Evolutionary conservation across 495 filamentous ascomycete species (phyloP).

Genomic region (Xanthoparmelia taractica): DNA sequence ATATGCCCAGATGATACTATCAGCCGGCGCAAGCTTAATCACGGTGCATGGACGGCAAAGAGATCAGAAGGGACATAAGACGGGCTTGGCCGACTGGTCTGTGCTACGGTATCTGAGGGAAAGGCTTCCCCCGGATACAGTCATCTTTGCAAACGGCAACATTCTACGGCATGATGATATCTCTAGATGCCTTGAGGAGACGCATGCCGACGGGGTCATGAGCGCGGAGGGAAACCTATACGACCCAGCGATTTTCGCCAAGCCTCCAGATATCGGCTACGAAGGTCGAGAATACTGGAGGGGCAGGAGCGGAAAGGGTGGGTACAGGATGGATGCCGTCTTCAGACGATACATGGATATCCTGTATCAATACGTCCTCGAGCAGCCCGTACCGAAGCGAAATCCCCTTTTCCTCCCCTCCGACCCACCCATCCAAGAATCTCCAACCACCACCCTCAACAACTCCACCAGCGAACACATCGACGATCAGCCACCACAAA

Average conservation of each 20-base stretch:
- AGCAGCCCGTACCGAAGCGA: constrained; percentile 51
- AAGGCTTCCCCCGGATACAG: constrained; percentile 74
- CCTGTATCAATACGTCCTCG: constrained; percentile 65
- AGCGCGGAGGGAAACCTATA: constrained; percentile 88
- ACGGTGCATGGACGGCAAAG: constrained; percentile 83
- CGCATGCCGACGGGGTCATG: constrained; percentile 91
- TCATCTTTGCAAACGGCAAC: constrained; percentile 96
- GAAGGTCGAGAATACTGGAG: constrained; percentile 78
- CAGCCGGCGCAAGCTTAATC: constrained; percentile 83
- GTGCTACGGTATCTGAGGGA: constrained; percentile 75
- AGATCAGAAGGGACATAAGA: constrained; percentile 95
- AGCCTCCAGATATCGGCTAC: constrained; percentile 52
- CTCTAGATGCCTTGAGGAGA: constrained; percentile 68
- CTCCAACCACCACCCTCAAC: background rate
- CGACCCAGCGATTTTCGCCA: constrained; percentile 79
- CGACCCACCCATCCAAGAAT: constrained; percentile 34
- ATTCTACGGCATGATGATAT: constrained; percentile 77
- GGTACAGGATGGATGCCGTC: constrained; percentile 82
- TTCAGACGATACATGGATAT: constrained; percentile 86
- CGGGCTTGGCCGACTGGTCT: constrained; percentile 87
- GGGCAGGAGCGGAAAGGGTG: constrained; percentile 69
- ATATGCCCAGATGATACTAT: constrained; percentile 82
- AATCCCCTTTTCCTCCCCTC: constrained; percentile 68
- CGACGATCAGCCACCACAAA: constrained; percentile 43
- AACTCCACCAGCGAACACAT: constrained; percentile 13